phyloP scores from a whole-genome alignment of 805 yeast species.

The Cyberlindnera nakhonratchasimensis region DNA sequence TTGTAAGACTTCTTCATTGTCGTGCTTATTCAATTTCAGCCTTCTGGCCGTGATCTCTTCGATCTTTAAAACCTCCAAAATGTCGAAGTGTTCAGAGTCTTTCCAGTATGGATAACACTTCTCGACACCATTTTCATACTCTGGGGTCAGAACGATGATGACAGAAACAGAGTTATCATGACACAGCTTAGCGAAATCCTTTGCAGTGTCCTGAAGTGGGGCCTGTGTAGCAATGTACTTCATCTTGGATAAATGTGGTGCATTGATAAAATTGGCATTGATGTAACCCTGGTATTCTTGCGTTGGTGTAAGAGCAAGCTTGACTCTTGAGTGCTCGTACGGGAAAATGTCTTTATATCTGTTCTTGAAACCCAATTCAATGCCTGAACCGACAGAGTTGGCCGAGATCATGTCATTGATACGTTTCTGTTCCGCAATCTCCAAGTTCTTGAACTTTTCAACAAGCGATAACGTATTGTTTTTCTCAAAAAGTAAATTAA shows the following conservation, averaged over 20 bases:
- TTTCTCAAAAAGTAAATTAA: constrained; percentile 30
- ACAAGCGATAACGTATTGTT: constrained; percentile 30
- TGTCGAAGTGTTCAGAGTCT: constrained; percentile 41
- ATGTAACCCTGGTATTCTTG: constrained; percentile 22
- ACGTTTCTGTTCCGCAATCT: constrained; percentile 65
- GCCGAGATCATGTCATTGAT: constrained; percentile 40
- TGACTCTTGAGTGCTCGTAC: constrained; percentile 52
- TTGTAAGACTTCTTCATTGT: constrained; percentile 59
- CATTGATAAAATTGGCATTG: constrained; percentile 64
- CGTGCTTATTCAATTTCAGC: constrained; percentile 29
- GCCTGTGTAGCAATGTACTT: constrained; percentile 88
- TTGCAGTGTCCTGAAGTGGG: constrained; percentile 68
- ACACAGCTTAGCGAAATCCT: constrained; percentile 83
- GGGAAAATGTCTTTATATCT: constrained; percentile 80
- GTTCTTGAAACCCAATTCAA: constrained; percentile 72
- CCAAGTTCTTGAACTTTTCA: constrained; percentile 61
- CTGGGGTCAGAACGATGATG: constrained; percentile 72
- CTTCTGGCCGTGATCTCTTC: constrained; percentile 38
- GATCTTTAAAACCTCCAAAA: constrained; percentile 15
- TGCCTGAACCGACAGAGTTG: constrained; percentile 35
- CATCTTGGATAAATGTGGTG: constrained; percentile 23
- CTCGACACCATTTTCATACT: constrained; percentile 69
- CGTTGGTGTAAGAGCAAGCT: constrained; percentile 32
- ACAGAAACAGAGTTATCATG: constrained; percentile 60
- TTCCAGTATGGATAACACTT: constrained; percentile 88